These are phyloP conservation scores for Hygrophorus pudorinus DNA, from an alignment of 768 basidiomycete species.

Conservation along the genomic window DNA sequence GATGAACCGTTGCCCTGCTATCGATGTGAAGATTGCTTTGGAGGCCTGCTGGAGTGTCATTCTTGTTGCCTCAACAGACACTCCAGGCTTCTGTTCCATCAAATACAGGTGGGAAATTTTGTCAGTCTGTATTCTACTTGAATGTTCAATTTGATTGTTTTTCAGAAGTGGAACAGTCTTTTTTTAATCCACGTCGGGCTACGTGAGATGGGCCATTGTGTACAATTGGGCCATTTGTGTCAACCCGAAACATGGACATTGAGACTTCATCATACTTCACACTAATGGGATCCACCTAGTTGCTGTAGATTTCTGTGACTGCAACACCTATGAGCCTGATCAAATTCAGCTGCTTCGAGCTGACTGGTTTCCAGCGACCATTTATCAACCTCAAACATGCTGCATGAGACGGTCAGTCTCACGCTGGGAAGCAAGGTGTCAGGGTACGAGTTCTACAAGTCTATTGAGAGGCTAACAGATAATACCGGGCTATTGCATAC, in stretches of 20 bases:
- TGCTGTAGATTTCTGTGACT: slow-evolving; percentile 22
- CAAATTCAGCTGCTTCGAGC: slow-evolving; percentile 20
- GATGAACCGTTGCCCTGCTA: neutral
- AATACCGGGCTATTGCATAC: slow-evolving; percentile 15
- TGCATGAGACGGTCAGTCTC: slow-evolving; percentile 17
- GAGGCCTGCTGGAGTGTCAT: slow-evolving; percentile 1
- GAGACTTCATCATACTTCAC: slow-evolving; percentile 23
- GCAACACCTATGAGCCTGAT: slow-evolving; percentile 10
- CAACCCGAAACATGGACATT: slow-evolving; percentile 4
- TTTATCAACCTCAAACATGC: slow-evolving; percentile 16
- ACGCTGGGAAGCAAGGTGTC: slow-evolving; percentile 21
- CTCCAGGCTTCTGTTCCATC: slow-evolving; percentile 4
- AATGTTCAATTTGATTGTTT: neutral
- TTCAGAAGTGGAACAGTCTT: slow-evolving; percentile 6
- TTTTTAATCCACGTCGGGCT: slow-evolving; percentile 3
- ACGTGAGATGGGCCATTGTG: slow-evolving; percentile 4
- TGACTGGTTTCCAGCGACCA: slow-evolving; percentile 23
- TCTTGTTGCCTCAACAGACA: slow-evolving; percentile 6
- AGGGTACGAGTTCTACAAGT: slow-evolving; percentile 19
- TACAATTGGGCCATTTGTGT: slow-evolving; percentile 8
- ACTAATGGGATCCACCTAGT: slow-evolving; percentile 21
- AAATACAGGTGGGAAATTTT: slow-evolving; percentile 1
- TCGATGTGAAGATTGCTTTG: slow-evolving; percentile 6
- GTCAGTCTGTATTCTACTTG: neutral
- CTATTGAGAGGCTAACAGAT: slow-evolving; percentile 15